Base-by-base conservation (phyloP, 495 filamentous ascomycete species). In the Aspergillus diversus region DNA sequence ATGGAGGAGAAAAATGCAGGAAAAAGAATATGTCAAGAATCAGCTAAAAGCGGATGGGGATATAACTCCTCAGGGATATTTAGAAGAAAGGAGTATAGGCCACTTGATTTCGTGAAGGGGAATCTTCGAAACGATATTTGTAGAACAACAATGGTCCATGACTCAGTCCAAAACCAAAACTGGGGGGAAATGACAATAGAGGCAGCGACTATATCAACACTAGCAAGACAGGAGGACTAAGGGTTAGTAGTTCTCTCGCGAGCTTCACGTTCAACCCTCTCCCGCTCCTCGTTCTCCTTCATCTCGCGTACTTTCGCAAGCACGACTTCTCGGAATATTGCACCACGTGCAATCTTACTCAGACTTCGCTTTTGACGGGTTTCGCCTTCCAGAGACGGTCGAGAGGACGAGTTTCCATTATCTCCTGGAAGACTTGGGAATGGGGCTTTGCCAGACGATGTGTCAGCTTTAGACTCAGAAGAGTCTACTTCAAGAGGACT, bases 241-340 rank as follows among this genome's bases (percentile, higher is more conserved):
- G 59, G 31, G 33, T 57, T 12, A 48, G 51, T 33, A 35, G 75
- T 73, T 47, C 77, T 78, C 53, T 80, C 79, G 31, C 81, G 75
- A 13, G 77, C 82, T 53, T 78, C 75, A 33, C 72, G 86, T 68
- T 88, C 87, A 5, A 89, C 76, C 74, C 87, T 87, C 65, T 87
- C 79, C 37, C 86, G 85, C 74, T 93, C 87, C 70, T 97, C 90
- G 60, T 89, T 81, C 65, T 92, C 89, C 83, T 96, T 97, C 84
- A 90, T 89, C 73, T 99, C 94, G 47, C 90, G 85, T 27, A 97
- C 93, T 80, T 98, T 98, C 54, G 95, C 96, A 16, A 99, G 81
- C 2, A 98, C 96, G n/a, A 99, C 92, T 72, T 97, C 95, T 61
- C 92, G 85, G 84, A 99, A 98, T 71, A 98, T 97, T 33, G 92